Evolutionary conservation across 2,329 filamentous ascomycete species (phyloP), one percentile per base, ranked within the genome.

Genomic region (Phaeosphaeria sp.): DNA sequence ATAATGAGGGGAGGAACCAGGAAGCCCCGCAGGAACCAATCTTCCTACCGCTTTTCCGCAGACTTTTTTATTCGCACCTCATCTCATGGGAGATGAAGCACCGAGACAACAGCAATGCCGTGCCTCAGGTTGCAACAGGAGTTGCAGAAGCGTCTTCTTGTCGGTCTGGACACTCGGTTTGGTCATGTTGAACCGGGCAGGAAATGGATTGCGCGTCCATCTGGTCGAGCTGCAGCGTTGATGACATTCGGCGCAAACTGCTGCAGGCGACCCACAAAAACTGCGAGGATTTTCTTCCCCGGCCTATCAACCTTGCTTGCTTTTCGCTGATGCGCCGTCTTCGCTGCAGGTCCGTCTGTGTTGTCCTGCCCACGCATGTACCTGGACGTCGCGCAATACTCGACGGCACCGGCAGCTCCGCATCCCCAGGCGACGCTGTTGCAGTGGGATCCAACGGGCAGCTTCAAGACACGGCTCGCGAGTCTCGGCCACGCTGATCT

Each of bases 21-120:
- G 64, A 46, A 50, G 36, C 56, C 59, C 57, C 43, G 48, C 44
- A 30, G 44, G 41, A 42, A 54, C 58, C 57, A 62, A 70, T 66
- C 36, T 64, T 57, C 55, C 50, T 54, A 60, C 66, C 65, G 67
- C 48, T 54, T 59, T 54, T 55, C 39, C 59, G 57, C 50, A n/a
- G 61, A 33, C 23, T 56, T 62, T 53, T 62, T 65, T 65, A 36
- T 65, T 64, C 52, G 52, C 27, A 56, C 60, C 54, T 68, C 62
- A 64, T 64, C 64, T 66, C 52, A 56, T 56, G 50, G 30, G 53
- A 67, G 54, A 67, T 63, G 62, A 71, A 63, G 58, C 53, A 58
- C 64, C 63, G 60, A 59, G 41, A 47, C 52, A 21, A 30, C 18
- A 27, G 7, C 22, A 43, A 50, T 55, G 52, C 59, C 57, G 55